Evolutionary conservation across 176 grass and related monocot species (phyloP), one percentile per base, ranked within the genome.

Genomic region (Aechmea fasciata): DNA sequence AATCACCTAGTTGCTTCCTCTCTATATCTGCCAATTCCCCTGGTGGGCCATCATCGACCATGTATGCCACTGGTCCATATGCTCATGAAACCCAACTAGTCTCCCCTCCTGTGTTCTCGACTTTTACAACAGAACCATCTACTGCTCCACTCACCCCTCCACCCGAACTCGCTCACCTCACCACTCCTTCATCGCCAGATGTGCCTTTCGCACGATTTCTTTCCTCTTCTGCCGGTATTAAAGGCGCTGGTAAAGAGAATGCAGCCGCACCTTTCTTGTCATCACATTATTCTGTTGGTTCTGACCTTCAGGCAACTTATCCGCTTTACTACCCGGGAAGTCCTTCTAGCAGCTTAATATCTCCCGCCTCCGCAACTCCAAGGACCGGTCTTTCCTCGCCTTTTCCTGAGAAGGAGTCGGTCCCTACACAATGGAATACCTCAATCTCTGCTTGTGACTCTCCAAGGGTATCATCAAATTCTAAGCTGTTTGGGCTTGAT

Each of bases 121-220:
- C 86, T 84, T 93, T 86, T 74, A 93, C 90, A 67, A 93, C 90
- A 28, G 86, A 93, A 67, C 90, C 90, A 15, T 93, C 90, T 50
- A 93, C 90, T 67, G 90, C 90, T 65, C 90, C 90, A 51, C 59
- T 89, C 54, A 93, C 90, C 83, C 90, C 90, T 76, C 90, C 90
- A 29, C 90, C 90, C 75, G 90, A 93, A 75, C 67, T 93, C 69
- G 86, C 86, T 28, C 90, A 93, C 73, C 79, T 84, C 67, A 89
- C 86, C 10, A 93, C 90, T 80, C 90, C 90, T 15, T 93, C 90
- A 2, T 93, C 90, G 49, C 90, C 90, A 52, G 90, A 93, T 88
- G 90, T 93, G 64, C 90, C 86, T 64, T 93, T 86, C 68, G 90
- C 90, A 67, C 74, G 80, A 52, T 93, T 93, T 78, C 80, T 93